These are phyloP conservation scores for Coffea humblotiana DNA, from an alignment of 305 asterid genomes.

Conservation along the genomic window DNA sequence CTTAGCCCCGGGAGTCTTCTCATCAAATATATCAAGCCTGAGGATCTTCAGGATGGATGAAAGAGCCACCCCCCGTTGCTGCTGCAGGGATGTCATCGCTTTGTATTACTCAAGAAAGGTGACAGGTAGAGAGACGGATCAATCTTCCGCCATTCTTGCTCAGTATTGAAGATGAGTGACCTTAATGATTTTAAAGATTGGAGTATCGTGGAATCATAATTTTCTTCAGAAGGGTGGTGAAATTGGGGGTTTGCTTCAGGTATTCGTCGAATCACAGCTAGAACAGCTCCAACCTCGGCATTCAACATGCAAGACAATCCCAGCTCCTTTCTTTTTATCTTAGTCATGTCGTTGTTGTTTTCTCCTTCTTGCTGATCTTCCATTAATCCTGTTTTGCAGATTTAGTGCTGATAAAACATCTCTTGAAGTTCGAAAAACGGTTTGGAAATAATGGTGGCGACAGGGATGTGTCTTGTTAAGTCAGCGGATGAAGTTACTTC, in stretches of 20 bases:
- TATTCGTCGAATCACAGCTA: slow-evolving; percentile 73
- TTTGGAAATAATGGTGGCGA: slow-evolving; percentile 10
- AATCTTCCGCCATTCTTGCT: slow-evolving; percentile 67
- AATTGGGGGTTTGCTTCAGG: slow-evolving; percentile 44
- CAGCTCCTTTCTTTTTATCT: slow-evolving; percentile 54
- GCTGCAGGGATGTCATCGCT: slow-evolving; percentile 77
- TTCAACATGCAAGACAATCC: slow-evolving; percentile 91
- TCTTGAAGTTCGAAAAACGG: neutral
- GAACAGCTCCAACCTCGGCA: slow-evolving; percentile 87
- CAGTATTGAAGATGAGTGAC: slow-evolving; percentile 70
- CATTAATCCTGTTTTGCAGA: slow-evolving; percentile 25
- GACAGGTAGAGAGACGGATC: slow-evolving; percentile 67
- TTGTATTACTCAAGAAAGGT: slow-evolving; percentile 83
- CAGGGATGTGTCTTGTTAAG: neutral
- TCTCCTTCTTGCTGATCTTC: slow-evolving; percentile 39
- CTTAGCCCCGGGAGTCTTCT: slow-evolving; percentile 61
- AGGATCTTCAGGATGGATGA: slow-evolving; percentile 77
- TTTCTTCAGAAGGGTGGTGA: slow-evolving; percentile 58
- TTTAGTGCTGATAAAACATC: neutral
- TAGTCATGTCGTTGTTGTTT: slow-evolving; percentile 26
- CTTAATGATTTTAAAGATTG: slow-evolving; percentile 71
- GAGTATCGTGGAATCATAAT: slow-evolving; percentile 46
- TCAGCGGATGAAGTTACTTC: neutral
- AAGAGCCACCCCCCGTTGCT: slow-evolving; percentile 71
- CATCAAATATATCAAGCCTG: slow-evolving; percentile 59